Evolutionary conservation across 1,284 basidiomycete genomes (phyloP).

Genomic region (Amylostereum areolatum): DNA sequence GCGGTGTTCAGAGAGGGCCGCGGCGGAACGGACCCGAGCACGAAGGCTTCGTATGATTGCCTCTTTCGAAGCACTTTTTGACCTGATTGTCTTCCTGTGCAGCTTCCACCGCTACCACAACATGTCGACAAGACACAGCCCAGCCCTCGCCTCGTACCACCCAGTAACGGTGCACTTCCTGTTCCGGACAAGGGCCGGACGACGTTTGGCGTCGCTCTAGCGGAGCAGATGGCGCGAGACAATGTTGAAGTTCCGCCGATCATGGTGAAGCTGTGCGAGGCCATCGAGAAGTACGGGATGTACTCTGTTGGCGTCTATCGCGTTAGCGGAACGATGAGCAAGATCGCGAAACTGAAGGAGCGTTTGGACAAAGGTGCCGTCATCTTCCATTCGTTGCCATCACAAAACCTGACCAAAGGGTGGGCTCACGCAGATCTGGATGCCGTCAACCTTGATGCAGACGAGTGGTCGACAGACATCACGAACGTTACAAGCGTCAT

Average conservation of each 20-base stretch:
- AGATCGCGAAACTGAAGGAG: slow-evolving; percentile 80
- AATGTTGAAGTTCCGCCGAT: slow-evolving; percentile 86
- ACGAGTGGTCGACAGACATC: slow-evolving; percentile 91
- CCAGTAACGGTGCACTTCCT: slow-evolving; percentile 11
- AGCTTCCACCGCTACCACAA: slow-evolving; percentile 60
- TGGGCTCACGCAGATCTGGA: slow-evolving; percentile 84
- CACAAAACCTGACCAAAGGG: no score
- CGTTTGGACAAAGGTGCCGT: slow-evolving; percentile 83
- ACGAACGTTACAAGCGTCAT: slow-evolving; percentile 92
- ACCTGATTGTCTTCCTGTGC: slow-evolving; percentile 7
- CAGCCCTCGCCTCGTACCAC: slow-evolving; percentile 3
- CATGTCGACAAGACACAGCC: slow-evolving; percentile 27
- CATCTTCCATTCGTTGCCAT: background rate
- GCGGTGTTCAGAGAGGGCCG: slow-evolving; percentile 57
- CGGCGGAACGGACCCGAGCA: slow-evolving; percentile 79
- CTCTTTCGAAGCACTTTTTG: slow-evolving; percentile 1
- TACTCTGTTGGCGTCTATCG: slow-evolving; percentile 89
- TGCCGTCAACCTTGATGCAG: slow-evolving; percentile 76
- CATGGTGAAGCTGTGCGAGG: slow-evolving; percentile 84
- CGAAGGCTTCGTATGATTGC: slow-evolving; percentile 76
- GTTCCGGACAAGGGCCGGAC: slow-evolving; percentile 58
- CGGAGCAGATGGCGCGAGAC: slow-evolving; percentile 89
- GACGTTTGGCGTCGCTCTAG: slow-evolving; percentile 89
- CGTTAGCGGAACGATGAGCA: slow-evolving; percentile 87
- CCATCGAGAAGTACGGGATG: slow-evolving; percentile 89